Base-by-base conservation (phyloP, 345 rosid species). In the Laguncularia racemosa region DNA sequence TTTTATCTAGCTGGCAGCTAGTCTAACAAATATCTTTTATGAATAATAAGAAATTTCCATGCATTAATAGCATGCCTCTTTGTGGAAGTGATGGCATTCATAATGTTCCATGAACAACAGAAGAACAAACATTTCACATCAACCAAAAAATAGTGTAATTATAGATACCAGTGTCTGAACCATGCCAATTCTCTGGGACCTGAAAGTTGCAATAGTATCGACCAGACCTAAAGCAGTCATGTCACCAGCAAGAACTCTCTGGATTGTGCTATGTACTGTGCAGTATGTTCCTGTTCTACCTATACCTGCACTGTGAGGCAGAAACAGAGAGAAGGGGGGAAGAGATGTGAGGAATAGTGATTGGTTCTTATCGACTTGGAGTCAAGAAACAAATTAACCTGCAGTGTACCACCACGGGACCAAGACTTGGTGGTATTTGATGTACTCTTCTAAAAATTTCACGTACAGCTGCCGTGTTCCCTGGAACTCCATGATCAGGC, bases 401-500 rank as follows among this genome's bases (percentile, higher is more conserved):
- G 99, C 97, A 93, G 69, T 93, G 99, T 61, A 93, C 97, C 49
- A 79, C 84, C 65, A 89, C 75, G 45, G 96, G 96, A 19, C 92
- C 97, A 33, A 82, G 72, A 68, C 63, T 77, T n/a, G 86, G 81
- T 45, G 83, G 83, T 50, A 84, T 62, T 45, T 68, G 77, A 62
- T 81, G 64, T 48, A 76, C 46, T 73, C 88, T 76, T 76, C 72
- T 84, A 13, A 87, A 77, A 56, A 93, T 93, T 71, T 89, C 90
- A 62, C 95, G 90, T 55, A 85, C 96, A 48, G 84, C 84, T 21
- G 66, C 6, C 2, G 95, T 85, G 63, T 85, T 85, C 33, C 16
- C 62, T 28, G 99, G 97, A 76, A 89, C 97, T 73, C 99, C 99
- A 67, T 89, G 95, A 68, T 93, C 99, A 67, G 97, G 99, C 99